Evolutionary conservation across 23 red algal genomes (phyloP).

Genomic region (Gracilaria domingensis): DNA sequence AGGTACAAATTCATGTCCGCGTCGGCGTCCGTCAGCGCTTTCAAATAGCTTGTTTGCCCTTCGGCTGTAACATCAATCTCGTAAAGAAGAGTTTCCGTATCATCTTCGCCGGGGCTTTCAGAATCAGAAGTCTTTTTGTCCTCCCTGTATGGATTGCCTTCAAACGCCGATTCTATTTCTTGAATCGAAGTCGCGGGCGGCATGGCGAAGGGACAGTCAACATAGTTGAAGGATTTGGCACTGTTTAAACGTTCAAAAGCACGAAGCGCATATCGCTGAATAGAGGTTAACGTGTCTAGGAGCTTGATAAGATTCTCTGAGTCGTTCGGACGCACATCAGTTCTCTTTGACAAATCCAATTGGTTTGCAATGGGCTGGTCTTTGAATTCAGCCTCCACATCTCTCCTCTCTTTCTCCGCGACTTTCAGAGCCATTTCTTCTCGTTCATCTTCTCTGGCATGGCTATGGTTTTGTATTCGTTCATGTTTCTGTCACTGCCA

Average conservation of each 20-base stretch:
- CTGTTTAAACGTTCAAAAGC: constrained; percentile 34
- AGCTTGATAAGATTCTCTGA: not conserved
- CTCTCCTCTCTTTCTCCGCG: constrained; percentile 41
- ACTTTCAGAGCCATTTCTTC: constrained; percentile 26
- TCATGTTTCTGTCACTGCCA: not conserved
- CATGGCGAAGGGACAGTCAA: not conserved
- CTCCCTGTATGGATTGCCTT: not conserved
- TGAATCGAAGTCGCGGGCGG: not conserved
- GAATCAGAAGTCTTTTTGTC: not conserved
- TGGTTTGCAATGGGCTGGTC: constrained; percentile 6
- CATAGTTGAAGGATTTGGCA: not conserved
- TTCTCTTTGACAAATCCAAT: not conserved
- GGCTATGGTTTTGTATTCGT: constrained; percentile 39
- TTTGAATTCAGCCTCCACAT: constrained; percentile 46
- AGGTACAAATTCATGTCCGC: constrained; percentile 78
- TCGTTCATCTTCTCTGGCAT: constrained; percentile 58
- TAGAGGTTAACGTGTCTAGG: constrained; percentile 37
- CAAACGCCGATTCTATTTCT: not conserved
- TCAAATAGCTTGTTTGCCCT: constrained; percentile 62
- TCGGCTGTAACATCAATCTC: constrained; percentile 61
- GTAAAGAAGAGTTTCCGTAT: constrained; percentile 49
- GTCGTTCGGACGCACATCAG: not conserved
- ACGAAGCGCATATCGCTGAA: constrained; percentile 72
- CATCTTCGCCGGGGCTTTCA: constrained; percentile 7
- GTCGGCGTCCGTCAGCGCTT: constrained; percentile 77